Evolutionary conservation across 1,284 basidiomycete genomes (phyloP).

Genomic region (Schizopora paradoxa): DNA sequence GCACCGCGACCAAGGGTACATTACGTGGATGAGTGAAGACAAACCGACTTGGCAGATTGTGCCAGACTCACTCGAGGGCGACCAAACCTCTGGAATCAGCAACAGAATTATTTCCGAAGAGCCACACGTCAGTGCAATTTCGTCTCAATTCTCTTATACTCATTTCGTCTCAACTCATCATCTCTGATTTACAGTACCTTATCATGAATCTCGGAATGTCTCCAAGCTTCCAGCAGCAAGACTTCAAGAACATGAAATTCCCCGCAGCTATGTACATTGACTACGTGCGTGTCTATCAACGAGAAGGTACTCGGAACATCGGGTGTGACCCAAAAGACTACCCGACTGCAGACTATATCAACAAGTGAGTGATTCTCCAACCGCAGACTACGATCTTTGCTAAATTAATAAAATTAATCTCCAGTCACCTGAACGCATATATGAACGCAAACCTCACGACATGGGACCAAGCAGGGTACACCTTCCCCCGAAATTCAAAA

Average conservation of each 20-base stretch:
- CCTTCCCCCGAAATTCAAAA: constrained; percentile 62
- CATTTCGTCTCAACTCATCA: background rate
- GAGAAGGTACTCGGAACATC: constrained; percentile 30
- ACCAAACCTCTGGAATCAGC: constrained; percentile 32
- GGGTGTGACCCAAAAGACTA: constrained; percentile 36
- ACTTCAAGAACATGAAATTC: constrained; percentile 33
- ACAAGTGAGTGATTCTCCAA: constrained; percentile 36
- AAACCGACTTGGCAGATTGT: constrained; percentile 42
- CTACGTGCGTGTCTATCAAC: constrained; percentile 42
- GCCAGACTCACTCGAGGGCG: constrained; percentile 33
- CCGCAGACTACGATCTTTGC: background rate
- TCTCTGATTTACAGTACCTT: constrained; percentile 32
- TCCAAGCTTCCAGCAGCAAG: constrained; percentile 35
- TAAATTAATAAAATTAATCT: constrained; percentile 9
- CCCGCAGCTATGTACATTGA: constrained; percentile 39
- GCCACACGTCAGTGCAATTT: constrained; percentile 36
- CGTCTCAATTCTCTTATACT: background rate
- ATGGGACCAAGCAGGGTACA: constrained; percentile 62
- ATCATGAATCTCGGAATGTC: constrained; percentile 41
- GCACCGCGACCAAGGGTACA: constrained; percentile 37
- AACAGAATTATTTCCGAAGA: constrained; percentile 46
- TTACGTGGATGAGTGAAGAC: constrained; percentile 43
- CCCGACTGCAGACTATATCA: constrained; percentile 49
- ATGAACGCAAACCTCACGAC: constrained; percentile 69
- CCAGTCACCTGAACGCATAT: constrained; percentile 63